phyloP scores from a whole-genome alignment of 768 basidiomycete species.

The Xerocomus spinulosus region DNA sequence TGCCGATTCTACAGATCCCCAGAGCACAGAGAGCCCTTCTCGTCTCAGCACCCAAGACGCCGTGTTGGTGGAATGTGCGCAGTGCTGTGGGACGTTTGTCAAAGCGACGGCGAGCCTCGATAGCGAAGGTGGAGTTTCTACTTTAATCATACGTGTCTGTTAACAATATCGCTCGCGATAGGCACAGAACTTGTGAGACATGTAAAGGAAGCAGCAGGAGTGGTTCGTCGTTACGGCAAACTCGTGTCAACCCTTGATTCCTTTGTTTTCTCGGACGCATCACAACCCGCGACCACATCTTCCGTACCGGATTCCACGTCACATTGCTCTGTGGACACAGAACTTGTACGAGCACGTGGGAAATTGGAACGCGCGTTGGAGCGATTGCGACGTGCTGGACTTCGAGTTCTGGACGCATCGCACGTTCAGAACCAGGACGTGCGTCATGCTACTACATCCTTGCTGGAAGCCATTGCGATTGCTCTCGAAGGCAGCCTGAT shows the following conservation, averaged over 20 bases:
- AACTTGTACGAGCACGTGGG: conserved; percentile 33
- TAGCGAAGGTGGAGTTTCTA: conserved; percentile 9
- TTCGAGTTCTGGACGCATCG: conserved; percentile 43
- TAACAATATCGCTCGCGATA: background rate
- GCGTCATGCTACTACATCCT: conserved; percentile 12
- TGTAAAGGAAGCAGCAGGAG: conserved; percentile 13
- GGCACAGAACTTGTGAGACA: conserved; percentile 20
- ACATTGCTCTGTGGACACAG: conserved; percentile 12
- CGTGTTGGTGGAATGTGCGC: conserved; percentile 35
- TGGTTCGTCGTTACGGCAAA: conserved; percentile 18
- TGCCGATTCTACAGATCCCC: conserved; percentile 3
- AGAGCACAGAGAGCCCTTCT: background rate
- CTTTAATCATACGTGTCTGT: background rate
- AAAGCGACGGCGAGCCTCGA: conserved; percentile 40
- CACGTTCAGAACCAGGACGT: conserved; percentile 8
- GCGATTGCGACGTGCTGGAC: conserved; percentile 46
- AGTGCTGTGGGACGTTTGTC: conserved; percentile 39
- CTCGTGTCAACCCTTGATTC: conserved; percentile 11
- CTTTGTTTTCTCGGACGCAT: background rate
- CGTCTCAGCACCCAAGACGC: conserved; percentile 1
- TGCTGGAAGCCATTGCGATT: conserved; percentile 37
- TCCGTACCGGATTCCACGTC: background rate
- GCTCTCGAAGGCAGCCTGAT: conserved; percentile 29
- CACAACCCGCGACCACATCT: background rate
- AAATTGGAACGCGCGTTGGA: conserved; percentile 63